These are phyloP conservation scores for Aspergillus costaricaensis DNA, from an alignment of 2,329 filamentous ascomycete genomes.

Conservation along the genomic window DNA sequence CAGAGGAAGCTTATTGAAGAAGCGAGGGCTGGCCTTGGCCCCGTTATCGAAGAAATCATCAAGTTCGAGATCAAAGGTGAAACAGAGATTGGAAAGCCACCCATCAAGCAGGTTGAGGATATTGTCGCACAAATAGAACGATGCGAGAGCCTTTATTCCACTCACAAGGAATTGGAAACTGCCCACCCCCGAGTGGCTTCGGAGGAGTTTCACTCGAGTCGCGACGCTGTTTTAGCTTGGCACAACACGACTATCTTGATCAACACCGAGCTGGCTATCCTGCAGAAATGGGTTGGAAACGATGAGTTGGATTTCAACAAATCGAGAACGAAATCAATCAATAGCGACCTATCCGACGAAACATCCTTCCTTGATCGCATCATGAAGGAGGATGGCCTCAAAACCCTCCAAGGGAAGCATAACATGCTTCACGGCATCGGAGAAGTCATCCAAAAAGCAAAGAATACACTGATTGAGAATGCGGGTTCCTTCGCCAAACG, in stretches of 20 bases:
- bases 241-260: conserved; percentile 96
- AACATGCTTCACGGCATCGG: conserved; percentile 86
- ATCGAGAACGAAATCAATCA: conserved; percentile 67
- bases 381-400: conserved; percentile 92
- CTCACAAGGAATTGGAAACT: conserved; percentile 69
- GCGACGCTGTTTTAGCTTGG: conserved; percentile 89
- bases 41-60: conserved; percentile 81
- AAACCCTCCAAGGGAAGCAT: conserved; percentile 78
- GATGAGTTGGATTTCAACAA: conserved; percentile 88
- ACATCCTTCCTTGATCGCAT: conserved; percentile 92
- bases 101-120: conserved; percentile 84
- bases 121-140: conserved; percentile 88
- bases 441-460: conserved; percentile 88
- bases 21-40: conserved; percentile 70
- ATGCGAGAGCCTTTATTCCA: conserved; percentile 82
- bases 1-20: conserved; percentile 90
- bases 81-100: conserved; percentile 84
- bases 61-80: conserved; percentile 93
- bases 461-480: conserved; percentile 84
- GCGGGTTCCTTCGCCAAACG: conserved; percentile 81
- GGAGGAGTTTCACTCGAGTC: conserved; percentile 75
- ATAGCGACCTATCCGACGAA: conserved; percentile 78
- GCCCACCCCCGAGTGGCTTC: conserved; percentile 78
- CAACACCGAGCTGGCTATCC: conserved; percentile 85
- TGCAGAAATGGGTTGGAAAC: conserved; percentile 97